phyloP scores from a whole-genome alignment of 2,329 filamentous ascomycete genomes.

The Colletotrichum eremochloae region DNA sequence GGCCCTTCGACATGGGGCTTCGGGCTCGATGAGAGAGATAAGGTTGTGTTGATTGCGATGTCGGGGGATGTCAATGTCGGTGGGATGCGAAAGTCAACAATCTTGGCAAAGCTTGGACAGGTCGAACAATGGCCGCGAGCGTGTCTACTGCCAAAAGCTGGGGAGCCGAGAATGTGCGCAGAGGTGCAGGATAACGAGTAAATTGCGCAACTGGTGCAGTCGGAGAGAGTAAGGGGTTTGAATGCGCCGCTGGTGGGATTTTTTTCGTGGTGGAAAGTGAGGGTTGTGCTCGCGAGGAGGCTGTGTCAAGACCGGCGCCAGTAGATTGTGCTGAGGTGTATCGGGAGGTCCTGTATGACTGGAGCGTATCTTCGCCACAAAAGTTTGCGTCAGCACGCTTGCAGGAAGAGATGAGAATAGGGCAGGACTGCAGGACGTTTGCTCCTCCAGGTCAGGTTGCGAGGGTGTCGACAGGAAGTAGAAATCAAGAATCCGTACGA shows the following conservation, averaged over 20 bases:
- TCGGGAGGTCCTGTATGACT: conserved; percentile 15
- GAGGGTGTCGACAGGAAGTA: conserved; percentile 5
- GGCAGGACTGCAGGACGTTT: neutral
- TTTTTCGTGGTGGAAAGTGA: neutral
- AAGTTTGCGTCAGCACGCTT: conserved; percentile 36
- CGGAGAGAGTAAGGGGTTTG: conserved; percentile 11
- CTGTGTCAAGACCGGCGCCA: conserved; percentile 29
- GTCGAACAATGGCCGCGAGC: neutral
- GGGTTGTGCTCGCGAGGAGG: conserved; percentile 22
- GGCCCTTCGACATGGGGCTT: conserved; percentile 8
- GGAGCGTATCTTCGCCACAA: conserved; percentile 37
- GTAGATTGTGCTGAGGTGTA: conserved; percentile 2
- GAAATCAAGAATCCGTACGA: conserved; percentile 4
- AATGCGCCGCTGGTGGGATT: neutral
- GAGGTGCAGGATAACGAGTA: neutral
- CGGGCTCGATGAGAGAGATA: neutral
- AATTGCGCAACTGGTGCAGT: neutral
- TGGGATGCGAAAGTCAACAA: conserved; percentile 33
- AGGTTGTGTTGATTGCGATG: neutral
- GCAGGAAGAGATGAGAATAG: conserved; percentile 22
- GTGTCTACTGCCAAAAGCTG: neutral
- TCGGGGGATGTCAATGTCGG: neutral
- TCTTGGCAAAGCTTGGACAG: conserved; percentile 35
- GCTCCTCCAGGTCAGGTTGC: neutral
- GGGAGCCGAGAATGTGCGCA: neutral